Base-by-base conservation (phyloP, 2,329 filamentous ascomycete species). In the Trichoderma semiorbis region DNA sequence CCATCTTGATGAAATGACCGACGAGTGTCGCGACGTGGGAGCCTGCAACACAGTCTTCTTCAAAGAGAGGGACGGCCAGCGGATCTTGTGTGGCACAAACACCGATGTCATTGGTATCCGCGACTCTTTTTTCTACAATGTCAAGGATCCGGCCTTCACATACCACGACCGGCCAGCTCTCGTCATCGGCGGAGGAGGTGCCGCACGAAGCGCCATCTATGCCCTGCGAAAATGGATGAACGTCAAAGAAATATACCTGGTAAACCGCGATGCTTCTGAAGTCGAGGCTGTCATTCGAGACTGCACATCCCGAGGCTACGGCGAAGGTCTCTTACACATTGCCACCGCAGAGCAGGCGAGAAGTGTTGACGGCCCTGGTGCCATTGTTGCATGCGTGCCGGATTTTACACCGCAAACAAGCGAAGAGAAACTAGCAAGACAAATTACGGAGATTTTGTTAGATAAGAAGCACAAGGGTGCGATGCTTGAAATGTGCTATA, bases 41-140 rank as follows among this genome's bases (percentile, higher is more conserved):
- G 67, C 67, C 26, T 69, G 67, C 67, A 69, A 69, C 67, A 69
- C 67, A 34, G 67, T 69, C 30, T 69, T 62, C 57, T 69, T 69
- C 57, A 69, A 53, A 28, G 14, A 62, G 28, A 30, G 16, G 3
- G n/a, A 69, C 6, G 57, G 57, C 7, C 67, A 24, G 24, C 67
- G 67, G 5, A 34, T 69, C 36, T 36, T 69, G 43, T 69, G 67
- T 32, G 67, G 67, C 14, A 69, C 67, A 34, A 69, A 69, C 39
- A 69, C 67, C 11, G 67, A 69, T 53, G 67, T 69, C 16, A 62
- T 69, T 6, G 67, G 67, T 21, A 69, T 69, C 21, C 67, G 67
- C 30, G 67, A 69, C 14, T 69, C 67, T 2, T 69, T 69, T 21
- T 53, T 62, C 28, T 62, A 69, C 14, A 69, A 69, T 10, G 67